Evolutionary conservation across 805 yeast species (phyloP).

Genomic region (Barnettozyma wickerhamii): DNA sequence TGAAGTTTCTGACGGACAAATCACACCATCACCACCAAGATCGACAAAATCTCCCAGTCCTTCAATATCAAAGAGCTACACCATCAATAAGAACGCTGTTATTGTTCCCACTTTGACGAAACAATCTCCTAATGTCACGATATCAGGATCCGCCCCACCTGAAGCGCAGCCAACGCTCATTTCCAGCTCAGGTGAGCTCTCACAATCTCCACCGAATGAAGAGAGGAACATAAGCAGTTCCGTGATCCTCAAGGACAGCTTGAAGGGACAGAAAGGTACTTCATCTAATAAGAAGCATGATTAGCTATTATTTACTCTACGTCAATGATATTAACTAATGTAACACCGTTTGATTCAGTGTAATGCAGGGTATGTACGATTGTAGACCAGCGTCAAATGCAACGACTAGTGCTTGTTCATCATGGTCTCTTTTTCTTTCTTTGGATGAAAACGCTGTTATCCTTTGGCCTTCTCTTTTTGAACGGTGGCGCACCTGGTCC

Average conservation of each 20-base stretch:
- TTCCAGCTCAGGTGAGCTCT: constrained; percentile 1
- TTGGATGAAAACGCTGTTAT: constrained; percentile 10
- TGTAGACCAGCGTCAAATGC: too few relatives aligned
- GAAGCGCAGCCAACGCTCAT: constrained; percentile 2
- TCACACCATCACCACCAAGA: neutral
- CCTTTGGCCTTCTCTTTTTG: constrained; percentile 10
- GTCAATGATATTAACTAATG: too few relatives aligned
- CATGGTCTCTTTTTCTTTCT: constrained; percentile 5
- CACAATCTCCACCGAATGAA: constrained; percentile 3
- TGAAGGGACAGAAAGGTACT: neutral
- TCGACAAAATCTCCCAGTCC: neutral
- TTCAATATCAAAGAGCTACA: neutral
- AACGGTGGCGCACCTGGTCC: neutral
- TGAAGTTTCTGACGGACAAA: constrained; percentile 1
- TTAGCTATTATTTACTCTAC: too few relatives aligned
- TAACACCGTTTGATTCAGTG: too few relatives aligned
- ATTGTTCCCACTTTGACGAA: neutral
- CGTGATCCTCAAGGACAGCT: neutral
- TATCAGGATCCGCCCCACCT: neutral
- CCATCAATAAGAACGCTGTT: neutral
- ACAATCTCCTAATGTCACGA: neutral
- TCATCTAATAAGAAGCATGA: constrained; percentile 6
- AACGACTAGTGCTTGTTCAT: too few relatives aligned
- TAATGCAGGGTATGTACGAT: too few relatives aligned
- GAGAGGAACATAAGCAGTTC: neutral